These are phyloP conservation scores for Schizonepeta tenuifolia DNA, from an alignment of 257 asterid species.

Conservation along the genomic window DNA sequence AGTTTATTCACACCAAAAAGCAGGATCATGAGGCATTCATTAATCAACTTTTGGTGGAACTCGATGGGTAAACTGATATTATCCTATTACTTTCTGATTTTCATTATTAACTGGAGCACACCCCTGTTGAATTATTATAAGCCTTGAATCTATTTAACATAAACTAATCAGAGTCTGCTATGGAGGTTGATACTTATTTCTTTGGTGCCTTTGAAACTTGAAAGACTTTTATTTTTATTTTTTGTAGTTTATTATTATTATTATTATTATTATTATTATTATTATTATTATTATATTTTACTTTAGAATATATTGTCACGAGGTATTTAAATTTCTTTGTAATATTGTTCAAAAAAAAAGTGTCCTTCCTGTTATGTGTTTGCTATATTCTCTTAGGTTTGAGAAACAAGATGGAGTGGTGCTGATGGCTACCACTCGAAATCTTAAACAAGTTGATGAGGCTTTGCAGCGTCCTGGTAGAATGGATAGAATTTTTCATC, in stretches of 20 bases:
- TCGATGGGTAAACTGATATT: conserved; percentile 74
- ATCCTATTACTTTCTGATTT: conserved; percentile 27
- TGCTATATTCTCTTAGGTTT: conserved; percentile 57
- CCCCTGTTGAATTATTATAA: background rate
- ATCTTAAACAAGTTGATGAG: conserved; percentile 84
- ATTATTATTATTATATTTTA: no score
- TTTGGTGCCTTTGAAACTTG: background rate
- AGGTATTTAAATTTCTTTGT: no score
- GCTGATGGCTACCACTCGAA: conserved; percentile 96
- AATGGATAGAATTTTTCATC: conserved; percentile 97
- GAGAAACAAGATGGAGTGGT: conserved; percentile 99
- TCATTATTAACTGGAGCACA: background rate
- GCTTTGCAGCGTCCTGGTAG: conserved; percentile 98
- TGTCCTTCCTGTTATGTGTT: conserved; percentile 23
- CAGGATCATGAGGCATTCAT: conserved; percentile 99
- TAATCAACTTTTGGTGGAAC: conserved; percentile 98
- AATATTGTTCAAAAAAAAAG: no score
- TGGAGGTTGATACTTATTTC: conserved; percentile 24
- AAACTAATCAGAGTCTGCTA: conserved; percentile 14
- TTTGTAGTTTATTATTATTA: no score
- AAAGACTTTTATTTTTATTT: conserved; percentile 11
- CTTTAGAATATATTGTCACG: background rate
- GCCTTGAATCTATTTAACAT: conserved; percentile 11
- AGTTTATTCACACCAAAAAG: conserved; percentile 81
- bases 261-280: no score